Base-by-base conservation (phyloP, 2,329 filamentous ascomycete species). In the Fusarium goolgardi region DNA sequence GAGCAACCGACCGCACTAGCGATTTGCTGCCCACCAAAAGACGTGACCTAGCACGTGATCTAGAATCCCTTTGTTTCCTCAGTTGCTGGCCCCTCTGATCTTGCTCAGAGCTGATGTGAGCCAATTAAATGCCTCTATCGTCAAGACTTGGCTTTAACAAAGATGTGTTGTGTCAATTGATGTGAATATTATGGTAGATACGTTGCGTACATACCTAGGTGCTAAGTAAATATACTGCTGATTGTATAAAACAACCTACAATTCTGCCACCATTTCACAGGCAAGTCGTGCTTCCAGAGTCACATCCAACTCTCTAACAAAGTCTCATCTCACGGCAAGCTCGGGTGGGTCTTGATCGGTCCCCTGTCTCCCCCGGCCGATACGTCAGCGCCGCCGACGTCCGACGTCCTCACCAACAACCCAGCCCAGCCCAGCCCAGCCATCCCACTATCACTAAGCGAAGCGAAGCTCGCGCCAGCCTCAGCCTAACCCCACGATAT, bases 331-430 rank as follows among this genome's bases (percentile, higher is more conserved):
- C 39, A 56, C 39, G 46, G 60, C 35, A 55, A 73, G 72, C 72
- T 74, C 54, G 39, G 55, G 72, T 74, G 72, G 72, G 69, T 70
- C 72, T 32, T 57, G 37, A 49, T 63, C 59, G 64, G 60, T 62
- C 63, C 70, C 70, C 66, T 73, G 69, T 58, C 59, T 62, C 69
- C 57, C 50, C 66, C 67, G 71, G 65, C 63, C 70, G 69, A 72
- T 78, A 78, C 77, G 77, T 78, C 77, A 78, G 76, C 75, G 73
- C 71, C 63, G 62, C 50, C 62, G 70, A 68, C 61, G 65, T 60
- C 70, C 64, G 55, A 63, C 55, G 34, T 41, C 52, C 51, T 63
- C 62, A 70, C 63, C 47, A 39, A 27, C 46, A 25, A 50, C 65
- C 44, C 61, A 69, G 57, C 45, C 37, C 55, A 23, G 39, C 6